Evolutionary conservation across 495 filamentous ascomycete species (phyloP), one percentile per base, ranked within the genome.

Genomic region (Lentithecium fluviatile): DNA sequence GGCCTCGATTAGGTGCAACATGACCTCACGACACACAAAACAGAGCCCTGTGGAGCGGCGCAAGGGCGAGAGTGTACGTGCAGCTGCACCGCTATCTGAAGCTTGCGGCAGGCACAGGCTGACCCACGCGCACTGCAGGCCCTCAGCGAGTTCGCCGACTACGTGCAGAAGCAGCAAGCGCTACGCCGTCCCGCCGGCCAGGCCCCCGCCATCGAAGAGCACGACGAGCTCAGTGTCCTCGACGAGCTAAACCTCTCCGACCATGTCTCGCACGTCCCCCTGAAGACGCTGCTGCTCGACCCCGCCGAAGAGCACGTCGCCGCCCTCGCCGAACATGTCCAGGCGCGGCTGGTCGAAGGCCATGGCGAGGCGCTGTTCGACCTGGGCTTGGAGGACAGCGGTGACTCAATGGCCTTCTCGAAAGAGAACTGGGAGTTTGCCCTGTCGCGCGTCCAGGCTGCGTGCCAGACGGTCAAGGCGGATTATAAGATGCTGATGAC

Each of bases 81-180:
- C 47, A 20, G 52, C 58, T 23, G 42, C 29, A 32, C 32, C 17
- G 8, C 4, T 12, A 19, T 2, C 45, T 34, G 10, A n/a, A 23
- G n/a, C 12, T 51, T 19, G n/a, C n/a, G 11, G 36, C 15, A 24
- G 36, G 45, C 12, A 29, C 20, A 40, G 15, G 15, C 10, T 49
- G 17, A 36, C 25, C 25, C n/a, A n/a, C n/a, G n/a, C n/a, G n/a
- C n/a, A 32, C 34, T 64, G 21, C 23, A 94, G 89, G 94, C 94
- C 19, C 80, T 98, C 58, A 93, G 88, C 79, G 94, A 97, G 65
- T 98, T 98, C 70, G 91, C 95, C 71, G 94, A 97, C 73, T 97
- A 96, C 66, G 95, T 96, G 58, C 91, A 97, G 73, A 86, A 92
- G 74, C 91, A 98, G 72, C 93, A 97, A 73, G 81, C 83, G 3